A percentile compares a stretch with the other conserved stretches of the same genome.
These are phyloP conservation scores for Petunia secreta DNA, from an alignment of 257 asterid species.

Conservation along the genomic window DNA sequence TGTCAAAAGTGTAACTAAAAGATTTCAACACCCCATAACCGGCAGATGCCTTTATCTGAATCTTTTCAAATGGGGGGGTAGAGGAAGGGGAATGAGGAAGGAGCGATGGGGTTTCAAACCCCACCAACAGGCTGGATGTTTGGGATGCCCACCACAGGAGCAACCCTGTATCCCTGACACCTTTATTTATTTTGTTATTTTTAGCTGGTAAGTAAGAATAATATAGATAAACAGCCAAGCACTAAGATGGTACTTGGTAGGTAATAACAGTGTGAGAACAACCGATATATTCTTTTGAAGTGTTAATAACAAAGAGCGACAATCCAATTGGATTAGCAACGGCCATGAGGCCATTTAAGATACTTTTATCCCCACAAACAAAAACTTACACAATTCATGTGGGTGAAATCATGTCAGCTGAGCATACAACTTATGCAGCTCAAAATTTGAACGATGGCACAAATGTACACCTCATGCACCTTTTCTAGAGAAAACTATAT, in stretches of 20 bases:
- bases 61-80: too few species aligned
- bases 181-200: too few species aligned
- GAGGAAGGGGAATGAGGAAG: too few species aligned
- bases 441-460: not conserved
- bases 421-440: not conserved
- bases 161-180: too few species aligned
- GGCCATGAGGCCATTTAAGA: not conserved
- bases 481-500: not conserved
- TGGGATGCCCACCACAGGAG: too few species aligned
- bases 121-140: too few species aligned
- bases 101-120: too few species aligned
- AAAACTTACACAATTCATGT: not conserved
- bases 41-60: not conserved
- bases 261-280: not conserved
- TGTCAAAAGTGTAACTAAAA: not conserved
- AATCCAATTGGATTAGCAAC: not conserved
- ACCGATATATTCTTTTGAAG: not conserved
- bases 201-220: too few species aligned
- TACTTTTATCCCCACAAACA: not conserved
- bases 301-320: not conserved
- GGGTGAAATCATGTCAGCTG: not conserved
- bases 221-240: too few species aligned
- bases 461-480: slow-evolving; percentile 6
- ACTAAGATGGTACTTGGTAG: too few species aligned
- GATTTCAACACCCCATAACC: not conserved